Evolutionary conservation across 2,329 filamentous ascomycete genomes (phyloP).

Genomic region (Ophiognomonia clavigignenti-juglandacearum): DNA sequence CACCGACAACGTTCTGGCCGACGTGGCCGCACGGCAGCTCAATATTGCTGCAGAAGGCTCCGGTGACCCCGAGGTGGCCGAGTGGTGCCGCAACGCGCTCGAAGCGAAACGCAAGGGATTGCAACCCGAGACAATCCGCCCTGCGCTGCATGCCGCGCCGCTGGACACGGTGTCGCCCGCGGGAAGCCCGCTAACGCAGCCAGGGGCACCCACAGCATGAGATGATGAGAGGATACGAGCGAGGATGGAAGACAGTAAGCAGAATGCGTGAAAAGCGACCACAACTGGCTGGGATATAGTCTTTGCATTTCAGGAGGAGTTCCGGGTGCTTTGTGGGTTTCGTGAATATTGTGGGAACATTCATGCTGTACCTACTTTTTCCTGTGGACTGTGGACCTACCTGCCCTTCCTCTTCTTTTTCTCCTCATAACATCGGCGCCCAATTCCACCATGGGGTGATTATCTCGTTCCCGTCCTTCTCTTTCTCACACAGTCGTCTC

Average conservation of each 20-base stretch:
- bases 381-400: too few relatives aligned
- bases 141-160: constrained; percentile 82
- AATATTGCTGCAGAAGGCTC: constrained; percentile 29
- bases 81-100: constrained; percentile 74
- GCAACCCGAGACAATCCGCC: constrained; percentile 45
- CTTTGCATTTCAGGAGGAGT: too few relatives aligned
- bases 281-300: too few relatives aligned
- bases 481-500: too few relatives aligned
- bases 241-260: not conserved
- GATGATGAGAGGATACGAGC: not conserved
- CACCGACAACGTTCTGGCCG: constrained; percentile 29
- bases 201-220: not conserved
- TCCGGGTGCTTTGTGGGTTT: too few relatives aligned
- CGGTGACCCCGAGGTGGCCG: constrained; percentile 76
- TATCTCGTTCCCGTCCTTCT: too few relatives aligned
- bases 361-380: too few relatives aligned
- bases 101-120: constrained; percentile 58
- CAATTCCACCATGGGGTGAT: too few relatives aligned
- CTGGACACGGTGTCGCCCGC: constrained; percentile 65
- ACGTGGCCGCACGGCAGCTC: constrained; percentile 18
- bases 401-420: too few relatives aligned
- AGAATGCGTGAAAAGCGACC: too few relatives aligned
- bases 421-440: too few relatives aligned
- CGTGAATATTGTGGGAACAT: too few relatives aligned
- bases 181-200: constrained; percentile 30